A percentile compares a stretch with the other conserved stretches of the same genome.
Conservation (phyloP, 2,329 filamentous ascomycete species). For the Fusarium dlaminii region DNA sequence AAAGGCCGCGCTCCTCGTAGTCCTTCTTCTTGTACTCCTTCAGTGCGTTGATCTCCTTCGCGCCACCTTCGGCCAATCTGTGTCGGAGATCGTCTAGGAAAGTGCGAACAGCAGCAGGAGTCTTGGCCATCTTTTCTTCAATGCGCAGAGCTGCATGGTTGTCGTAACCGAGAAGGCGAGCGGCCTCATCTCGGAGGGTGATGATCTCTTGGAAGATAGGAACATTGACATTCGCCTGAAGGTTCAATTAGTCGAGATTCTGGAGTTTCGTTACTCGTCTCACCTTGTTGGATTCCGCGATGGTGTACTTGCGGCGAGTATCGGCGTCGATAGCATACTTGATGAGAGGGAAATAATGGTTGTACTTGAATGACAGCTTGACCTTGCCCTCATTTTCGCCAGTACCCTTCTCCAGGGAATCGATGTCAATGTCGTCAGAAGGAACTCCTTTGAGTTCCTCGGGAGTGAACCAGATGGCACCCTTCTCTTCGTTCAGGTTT, state of each 20-base stretch:
- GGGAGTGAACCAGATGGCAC: constrained; percentile 80
- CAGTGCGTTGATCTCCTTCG: constrained; percentile 76
- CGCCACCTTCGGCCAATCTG: constrained; percentile 74
- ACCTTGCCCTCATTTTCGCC: constrained; percentile 78
- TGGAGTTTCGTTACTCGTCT: neutral
- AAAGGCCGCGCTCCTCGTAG: constrained; percentile 65
- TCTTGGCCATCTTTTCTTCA: constrained; percentile 89
- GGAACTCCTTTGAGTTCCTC: constrained; percentile 81
- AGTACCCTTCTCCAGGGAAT: constrained; percentile 75
- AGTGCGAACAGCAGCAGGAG: constrained; percentile 73
- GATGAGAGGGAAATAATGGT: constrained; percentile 79
- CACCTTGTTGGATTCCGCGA: constrained; percentile 83
- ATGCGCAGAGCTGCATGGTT: constrained; percentile 81
- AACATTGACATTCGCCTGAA: constrained; percentile 72
- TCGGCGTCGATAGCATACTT: constrained; percentile 80
- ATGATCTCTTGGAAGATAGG: constrained; percentile 79
- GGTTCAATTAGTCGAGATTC: neutral
- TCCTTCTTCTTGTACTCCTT: constrained; percentile 78
- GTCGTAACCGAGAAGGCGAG: constrained; percentile 78
- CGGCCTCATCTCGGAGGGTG: constrained; percentile 79
- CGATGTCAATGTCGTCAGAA: constrained; percentile 71
- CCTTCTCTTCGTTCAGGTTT: constrained; percentile 84
- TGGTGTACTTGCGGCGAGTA: constrained; percentile 73
- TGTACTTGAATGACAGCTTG: constrained; percentile 84
- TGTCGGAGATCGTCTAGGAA: constrained; percentile 77